These are phyloP conservation scores for Ogataea allantospora DNA, from an alignment of 805 yeast genomes.

Conservation along the genomic window DNA sequence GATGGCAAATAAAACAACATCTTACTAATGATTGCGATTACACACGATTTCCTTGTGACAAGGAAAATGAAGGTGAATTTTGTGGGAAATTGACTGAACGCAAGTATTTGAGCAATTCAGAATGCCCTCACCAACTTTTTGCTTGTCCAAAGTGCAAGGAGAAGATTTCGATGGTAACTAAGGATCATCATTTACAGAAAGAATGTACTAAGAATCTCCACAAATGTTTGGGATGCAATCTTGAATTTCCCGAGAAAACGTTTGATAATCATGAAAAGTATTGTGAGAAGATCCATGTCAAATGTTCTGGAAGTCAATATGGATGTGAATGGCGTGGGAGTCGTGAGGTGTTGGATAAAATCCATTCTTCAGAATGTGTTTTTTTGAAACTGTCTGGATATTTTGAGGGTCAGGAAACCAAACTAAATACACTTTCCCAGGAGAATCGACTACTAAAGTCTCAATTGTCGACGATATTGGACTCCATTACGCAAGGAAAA, in stretches of 20 bases:
- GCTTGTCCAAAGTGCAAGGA: slow-evolving; percentile 39
- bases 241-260: slow-evolving; percentile 40
- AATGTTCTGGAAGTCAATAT: slow-evolving; percentile 46
- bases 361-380: slow-evolving; percentile 31
- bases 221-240: slow-evolving; percentile 40
- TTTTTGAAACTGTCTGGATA: slow-evolving; percentile 29
- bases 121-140: slow-evolving; percentile 41
- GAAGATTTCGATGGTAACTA: slow-evolving; percentile 30
- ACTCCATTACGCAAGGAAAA: slow-evolving; percentile 48
- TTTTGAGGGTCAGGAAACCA: slow-evolving; percentile 28
- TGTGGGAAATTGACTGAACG: slow-evolving; percentile 25
- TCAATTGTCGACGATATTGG: slow-evolving; percentile 45
- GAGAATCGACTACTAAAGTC: slow-evolving; percentile 42
- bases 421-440: slow-evolving; percentile 28
- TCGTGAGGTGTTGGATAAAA: slow-evolving; percentile 27
- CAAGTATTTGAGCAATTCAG: slow-evolving; percentile 13
- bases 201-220: slow-evolving; percentile 41
- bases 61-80: slow-evolving; percentile 11
- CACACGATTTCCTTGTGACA: slow-evolving; percentile 39
- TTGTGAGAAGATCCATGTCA: slow-evolving; percentile 40
- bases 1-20: slow-evolving; percentile 60
- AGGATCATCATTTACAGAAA: slow-evolving; percentile 36
- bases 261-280: slow-evolving; percentile 41
- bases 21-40: slow-evolving; percentile 39
- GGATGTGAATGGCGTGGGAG: slow-evolving; percentile 51